Conservation (phyloP, 2,329 filamentous ascomycete species). For the Pseudogymnoascus sp. region DNA sequence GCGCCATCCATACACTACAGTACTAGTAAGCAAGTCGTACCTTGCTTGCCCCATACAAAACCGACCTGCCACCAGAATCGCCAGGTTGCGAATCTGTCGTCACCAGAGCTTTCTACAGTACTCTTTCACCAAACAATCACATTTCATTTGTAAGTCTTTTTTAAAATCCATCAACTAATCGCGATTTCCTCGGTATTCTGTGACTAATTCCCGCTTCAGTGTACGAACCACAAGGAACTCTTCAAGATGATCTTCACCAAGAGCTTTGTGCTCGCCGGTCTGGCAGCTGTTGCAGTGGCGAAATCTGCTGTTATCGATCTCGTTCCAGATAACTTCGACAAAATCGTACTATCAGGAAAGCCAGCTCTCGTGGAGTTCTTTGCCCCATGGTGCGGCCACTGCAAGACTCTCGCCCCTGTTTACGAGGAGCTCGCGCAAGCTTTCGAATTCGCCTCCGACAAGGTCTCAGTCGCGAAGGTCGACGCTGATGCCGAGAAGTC, state of each 20-base stretch:
- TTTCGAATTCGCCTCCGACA: constrained; percentile 63
- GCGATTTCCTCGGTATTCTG: not conserved
- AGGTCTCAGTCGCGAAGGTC: constrained; percentile 88
- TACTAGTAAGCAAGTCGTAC: not conserved
- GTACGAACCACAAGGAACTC: not conserved
- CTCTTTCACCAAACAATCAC: constrained; percentile 6
- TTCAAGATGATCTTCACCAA: constrained; percentile 40
- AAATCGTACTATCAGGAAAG: constrained; percentile 83
- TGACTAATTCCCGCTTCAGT: not conserved
- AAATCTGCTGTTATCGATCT: constrained; percentile 85
- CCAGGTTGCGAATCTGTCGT: constrained; percentile 3
- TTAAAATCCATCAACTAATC: not conserved
- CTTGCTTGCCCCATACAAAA: not conserved
- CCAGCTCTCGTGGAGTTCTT: constrained; percentile 97
- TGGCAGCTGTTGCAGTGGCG: constrained; percentile 50
- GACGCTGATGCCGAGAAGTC: constrained; percentile 84
- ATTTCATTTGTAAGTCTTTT: not conserved
- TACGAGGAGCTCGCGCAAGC: constrained; percentile 80
- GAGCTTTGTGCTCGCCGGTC: constrained; percentile 49
- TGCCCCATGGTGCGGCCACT: constrained; percentile 97
- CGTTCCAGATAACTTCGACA: constrained; percentile 83
- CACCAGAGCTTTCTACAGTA: not conserved
- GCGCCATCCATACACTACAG: no score
- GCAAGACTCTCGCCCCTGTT: constrained; percentile 91
- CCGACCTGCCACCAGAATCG: not conserved